Base-by-base conservation (phyloP, 768 basidiomycete genomes). In the Lyophyllum shimeji region DNA sequence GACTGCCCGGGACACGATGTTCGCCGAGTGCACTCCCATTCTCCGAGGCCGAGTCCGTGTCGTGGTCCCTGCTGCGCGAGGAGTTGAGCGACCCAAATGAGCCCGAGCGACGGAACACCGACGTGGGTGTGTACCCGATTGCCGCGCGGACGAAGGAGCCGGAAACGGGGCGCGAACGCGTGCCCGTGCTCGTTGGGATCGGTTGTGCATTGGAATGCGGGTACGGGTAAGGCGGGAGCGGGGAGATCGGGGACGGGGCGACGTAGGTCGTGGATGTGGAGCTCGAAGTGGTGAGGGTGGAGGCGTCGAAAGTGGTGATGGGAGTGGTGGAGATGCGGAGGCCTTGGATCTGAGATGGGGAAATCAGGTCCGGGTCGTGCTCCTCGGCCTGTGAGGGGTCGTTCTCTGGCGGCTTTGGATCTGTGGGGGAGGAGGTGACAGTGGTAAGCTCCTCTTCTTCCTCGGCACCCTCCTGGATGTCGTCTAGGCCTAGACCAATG, bases 1-100 rank as follows among this genome's bases (percentile, higher is more conserved):
- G 92, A 60, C 85, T 82, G 0, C 90, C 92, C 1, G 87, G 84
- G 1, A 74, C 77, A 5, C 90, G 78, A 60, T 90, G n/a, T n/a
- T n/a, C 89, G 8, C 79, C 81, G n/a, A 81, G 11, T 20, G 18
- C 18, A 13, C 42, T 20, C 15, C 48, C 47, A 24, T 23, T 39
- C 27, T 48, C 51, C 71, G 2, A 77, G 70, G 65, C 83, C 74
- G 63, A 82, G 11, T 58, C 69, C 13, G 67, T 69, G 18, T 67
- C 62, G 49, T 57, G 46, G 6, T 50, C 50, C n/a, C n/a, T n/a
- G 31, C 50, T 57, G 50, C 67, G 65, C 48, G 65, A 37, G 55
- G 72, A 68, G 61, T 64, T 65, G 50, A 61, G 46, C 65, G 69
- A 46, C 15, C 57, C 60, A 8, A 58, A 68, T 0, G 70, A 72